Base-by-base conservation (phyloP, 23 red algal species). In the Agarophyton chilense region DNA sequence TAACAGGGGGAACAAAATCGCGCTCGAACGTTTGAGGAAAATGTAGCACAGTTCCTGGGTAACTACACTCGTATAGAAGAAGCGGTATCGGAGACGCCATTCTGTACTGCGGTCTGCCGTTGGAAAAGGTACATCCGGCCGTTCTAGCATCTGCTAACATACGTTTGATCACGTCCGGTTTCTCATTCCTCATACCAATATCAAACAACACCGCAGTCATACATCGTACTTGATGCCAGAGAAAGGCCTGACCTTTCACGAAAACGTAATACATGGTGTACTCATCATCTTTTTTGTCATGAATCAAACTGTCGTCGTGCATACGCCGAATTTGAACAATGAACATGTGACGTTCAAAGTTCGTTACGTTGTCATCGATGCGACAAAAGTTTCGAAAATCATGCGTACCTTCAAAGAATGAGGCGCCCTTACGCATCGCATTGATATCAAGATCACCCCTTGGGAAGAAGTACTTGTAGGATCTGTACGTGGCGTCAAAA, bases 371-470 rank as follows among this genome's bases (percentile, higher is more conserved):
- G 19, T 86, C 82, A 77, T 99, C 97, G 51, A 90, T 86, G 54
- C 95, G 95, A 81, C 97, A 99, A 87, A 96, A 99, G 60, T 99
- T 96, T 25, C 87, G 88, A 94, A 94, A 99, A 55, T 99, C 97
- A 87, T 99, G 97, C 18, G 49, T 51, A 21, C 97, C 97, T n/a
- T 94, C 72, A 82, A 96, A 95, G 46, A 47, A 79, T 19, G 46
- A 46, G 10, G 93, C 93, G 11, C 82, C 97, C 32, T 78, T 47
- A 13, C 58, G 45, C 97, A 99, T 99, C 34, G 90, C 79, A 9
- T 34, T 70, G 51, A 99, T 66, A 53, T 94, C 92, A 65, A 94
- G 63, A 34, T 61, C 81, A 18, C 72, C 62, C 8, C 75, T 45
- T 63, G 80, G 40, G 42, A 99, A 93, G 41, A 94, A 94, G 86